Evolutionary conservation across 2,329 filamentous ascomycete genomes (phyloP), one percentile per base, ranked within the genome.

Genomic region (Botrytis byssoidea): DNA sequence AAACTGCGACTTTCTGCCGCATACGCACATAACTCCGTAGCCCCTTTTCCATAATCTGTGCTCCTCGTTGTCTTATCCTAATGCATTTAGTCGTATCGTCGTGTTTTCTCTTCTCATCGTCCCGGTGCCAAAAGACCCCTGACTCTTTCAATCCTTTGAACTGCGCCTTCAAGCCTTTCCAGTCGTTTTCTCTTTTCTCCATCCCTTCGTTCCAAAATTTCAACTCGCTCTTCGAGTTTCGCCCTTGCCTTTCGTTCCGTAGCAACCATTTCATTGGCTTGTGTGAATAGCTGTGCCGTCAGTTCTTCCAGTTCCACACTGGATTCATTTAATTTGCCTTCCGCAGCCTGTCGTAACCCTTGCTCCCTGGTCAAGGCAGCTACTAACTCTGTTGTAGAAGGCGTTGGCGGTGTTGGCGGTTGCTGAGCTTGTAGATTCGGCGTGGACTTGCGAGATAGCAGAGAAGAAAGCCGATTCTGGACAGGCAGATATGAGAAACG

Each of bases 191-290:
- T 85, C 85, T 94, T 93, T 77, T 94, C 92, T 66, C 81, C 83
- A 74, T 95, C 93, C 74, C 92, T 85, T 78, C 86, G 84, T 83
- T 95, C 92, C 35, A 96, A 83, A 78, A 90, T 85, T 74, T 85
- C 87, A 12, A 96, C 87, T 57, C 92, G 84, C 81, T 92, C 89
- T 83, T 94, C 92, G 37, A 96, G 85, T 79, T 87, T 88, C 9
- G 91, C 92, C 74, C 92, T 85, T 48, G 91, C 91, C 73, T 89
- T 87, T 61, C 93, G 85, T 85, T 96, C 93, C 29, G 87, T 85
- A 3, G 93, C 92, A 32, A 96, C 93, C 93, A 96, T 96, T 83
- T 94, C 90, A 81, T 96, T 96, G 70, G 93, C 93, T 84, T 95
- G 91, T 83, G 93, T 90, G 81, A 96, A 96, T 71, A 96, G 84